Percentiles rank a stretch among this genome's conserved stretches.
These are phyloP conservation scores for Poa pratensis DNA, from an alignment of 176 grass and related monocot genomes.

Conservation along the genomic window DNA sequence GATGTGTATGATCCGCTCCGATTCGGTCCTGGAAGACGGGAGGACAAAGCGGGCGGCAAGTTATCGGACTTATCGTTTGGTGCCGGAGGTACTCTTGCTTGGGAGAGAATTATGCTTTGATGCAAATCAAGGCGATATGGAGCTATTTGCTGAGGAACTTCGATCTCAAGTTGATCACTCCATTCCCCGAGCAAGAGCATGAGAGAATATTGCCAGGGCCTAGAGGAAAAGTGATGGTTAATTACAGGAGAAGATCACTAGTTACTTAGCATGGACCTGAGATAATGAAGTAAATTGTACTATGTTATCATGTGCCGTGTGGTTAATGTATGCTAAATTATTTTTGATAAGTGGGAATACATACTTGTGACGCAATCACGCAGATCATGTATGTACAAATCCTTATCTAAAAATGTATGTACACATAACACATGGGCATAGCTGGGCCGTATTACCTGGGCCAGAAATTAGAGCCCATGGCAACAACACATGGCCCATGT, in stretches of 20 bases:
- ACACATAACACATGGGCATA: too few relatives aligned
- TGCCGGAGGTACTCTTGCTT: not conserved
- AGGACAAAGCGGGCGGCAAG: not conserved
- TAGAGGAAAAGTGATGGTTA: conserved; percentile 17
- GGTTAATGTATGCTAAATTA: too few relatives aligned
- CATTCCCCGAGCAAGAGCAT: not conserved
- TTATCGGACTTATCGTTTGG: not conserved
- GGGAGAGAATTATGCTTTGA: not conserved
- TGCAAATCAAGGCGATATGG: conserved; percentile 24
- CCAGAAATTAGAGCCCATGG: too few relatives aligned
- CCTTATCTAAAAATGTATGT: too few relatives aligned
- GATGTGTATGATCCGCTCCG: not conserved
- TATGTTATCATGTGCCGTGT: not conserved
- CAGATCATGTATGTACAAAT: too few relatives aligned
- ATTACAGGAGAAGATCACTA: not conserved
- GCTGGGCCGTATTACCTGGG: too few relatives aligned
- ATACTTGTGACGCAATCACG: too few relatives aligned
- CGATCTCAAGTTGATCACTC: not conserved
- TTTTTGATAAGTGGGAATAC: too few relatives aligned
- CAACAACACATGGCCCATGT: too few relatives aligned
- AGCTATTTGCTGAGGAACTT: conserved; percentile 21
- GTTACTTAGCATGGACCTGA: not conserved
- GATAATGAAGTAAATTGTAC: not conserved
- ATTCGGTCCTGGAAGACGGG: not conserved
- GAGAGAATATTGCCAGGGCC: not conserved